Conservation (phyloP, 345 rosid genomes). For the Ricinus communis region DNA sequence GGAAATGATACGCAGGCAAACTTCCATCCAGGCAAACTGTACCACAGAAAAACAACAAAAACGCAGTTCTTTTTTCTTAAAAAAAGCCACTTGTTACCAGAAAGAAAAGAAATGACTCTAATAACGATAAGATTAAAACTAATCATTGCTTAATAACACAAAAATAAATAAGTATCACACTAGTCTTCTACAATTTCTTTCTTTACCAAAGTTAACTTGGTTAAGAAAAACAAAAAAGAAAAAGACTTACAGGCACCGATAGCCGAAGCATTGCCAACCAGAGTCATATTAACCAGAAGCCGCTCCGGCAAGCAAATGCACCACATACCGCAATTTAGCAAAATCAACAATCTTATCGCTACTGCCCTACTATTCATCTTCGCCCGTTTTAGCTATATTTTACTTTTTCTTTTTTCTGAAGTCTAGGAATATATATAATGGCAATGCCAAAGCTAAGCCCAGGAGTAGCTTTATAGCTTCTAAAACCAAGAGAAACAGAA, state of each 20-base stretch:
- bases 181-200: too few species aligned
- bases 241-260: slow-evolving; percentile 59
- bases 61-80: too few species aligned
- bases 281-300: slow-evolving; percentile 69
- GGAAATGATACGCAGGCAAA: slow-evolving; percentile 79
- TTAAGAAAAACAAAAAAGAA: too few species aligned
- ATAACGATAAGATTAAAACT: background rate
- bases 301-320: slow-evolving; percentile 27
- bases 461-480: too few species aligned
- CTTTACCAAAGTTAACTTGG: too few species aligned
- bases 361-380: slow-evolving; percentile 4
- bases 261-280: slow-evolving; percentile 59
- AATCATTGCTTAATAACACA: background rate
- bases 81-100: too few species aligned
- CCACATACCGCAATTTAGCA: slow-evolving; percentile 18
- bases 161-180: too few species aligned
- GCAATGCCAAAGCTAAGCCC: too few species aligned
- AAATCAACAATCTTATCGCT: slow-evolving; percentile 18
- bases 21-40: slow-evolving; percentile 96
- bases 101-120: too few species aligned
- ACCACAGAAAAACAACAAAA: slow-evolving; percentile 8
- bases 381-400: background rate
- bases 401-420: background rate
- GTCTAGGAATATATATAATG: too few species aligned
- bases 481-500: too few species aligned